Base-by-base conservation (phyloP, 2,329 filamentous ascomycete genomes). In the Chaetomium olivaceum region DNA sequence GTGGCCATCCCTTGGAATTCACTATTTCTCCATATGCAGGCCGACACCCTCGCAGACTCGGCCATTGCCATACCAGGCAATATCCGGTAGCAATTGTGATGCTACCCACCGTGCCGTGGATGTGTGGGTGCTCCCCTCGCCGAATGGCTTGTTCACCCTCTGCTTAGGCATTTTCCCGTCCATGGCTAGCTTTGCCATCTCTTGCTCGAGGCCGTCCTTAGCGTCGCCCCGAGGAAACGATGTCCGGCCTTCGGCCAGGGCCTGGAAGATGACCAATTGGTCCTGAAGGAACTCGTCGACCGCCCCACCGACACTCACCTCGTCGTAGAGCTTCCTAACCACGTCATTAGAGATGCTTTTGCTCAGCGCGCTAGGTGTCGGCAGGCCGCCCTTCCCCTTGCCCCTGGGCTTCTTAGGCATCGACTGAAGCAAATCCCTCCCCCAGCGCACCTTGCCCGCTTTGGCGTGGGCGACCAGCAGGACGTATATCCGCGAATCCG, bases 71-170 rank as follows among this genome's bases (percentile, higher is more conserved):
- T 80, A 85, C 78, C 84, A 87, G 61, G 77, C 75, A 0, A 81
- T 77, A 1, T 69, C 68, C 0, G 84, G 82, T 21, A 88, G 68
- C 46, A 89, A 68, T 71, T 85, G 76, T 33, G 81, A 79, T 0
- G 78, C 79, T 25, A 89, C 83, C 85, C 86, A 89, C 67, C 86
- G 79, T 16, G 84, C 86, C n/a, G 87, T 89, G 51, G 79, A 80
- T 0, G 86, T 80, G 68, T 89, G 86, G 68, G 78, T 76, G 56
- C 81, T 84, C 0, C 86, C 86, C 62, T 85, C 77, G 0, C 86
- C 85, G 70, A 87, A 87, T 0, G 85, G 85, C 64, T 79, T 76
- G 16, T 77, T 69, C 1, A 77, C 77, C 68, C 78, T 81, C 66
- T 87, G 84, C 60, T 74, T 79, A 50, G 75, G 77, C 71, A 79